Base-by-base conservation (phyloP, 139 green algal species). In the Coelastrella sp. region DNA sequence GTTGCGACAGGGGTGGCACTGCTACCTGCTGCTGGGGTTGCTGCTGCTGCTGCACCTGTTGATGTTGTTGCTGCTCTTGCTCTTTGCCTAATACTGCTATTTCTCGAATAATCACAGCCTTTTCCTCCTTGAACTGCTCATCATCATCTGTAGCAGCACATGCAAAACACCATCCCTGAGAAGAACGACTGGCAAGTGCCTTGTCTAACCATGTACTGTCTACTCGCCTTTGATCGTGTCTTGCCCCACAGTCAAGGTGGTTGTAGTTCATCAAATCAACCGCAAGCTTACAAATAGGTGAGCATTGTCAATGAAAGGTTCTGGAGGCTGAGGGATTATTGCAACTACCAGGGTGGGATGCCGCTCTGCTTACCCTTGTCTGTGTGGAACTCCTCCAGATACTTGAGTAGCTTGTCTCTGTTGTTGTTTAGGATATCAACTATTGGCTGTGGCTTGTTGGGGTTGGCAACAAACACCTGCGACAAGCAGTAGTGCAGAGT, bases 381-480 rank as follows among this genome's bases (percentile, higher is more conserved):
- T 6, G 89, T 95, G 83, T 98, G 94, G 80, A 99, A 99, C 48
- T 96, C 91, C 37, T 94, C 87, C 68, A 99, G 85, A 83, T 97
- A 99, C 60, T 93, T 94, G 23, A 99, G 91, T 79, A 99, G 91
- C 90, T 98, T 98, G 5, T 97, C 92, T 51, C 89, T 90, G 89
- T 99, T 99, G 88, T 92, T 94, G 23, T 85, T 79, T 53, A 99
- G 92, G 66, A 98, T 96, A 43, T 96, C 92, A 4, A 94, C 53
- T 43, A 99, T 95, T 21, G 90, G 74, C 68, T 88, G 77, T 2
- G 95, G 93, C 91, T 99, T 99, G 86, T 95, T 95, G 40, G 96
- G 96, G 90, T 98, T 98, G 66, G 95, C 96, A 66, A 99, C 96
- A 94, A 99, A 98, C 53, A 98, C 94, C 93, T 96, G 48, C 34